Conservation (phyloP, 371 early-diverging fungal species). For the Mucor indicus region DNA sequence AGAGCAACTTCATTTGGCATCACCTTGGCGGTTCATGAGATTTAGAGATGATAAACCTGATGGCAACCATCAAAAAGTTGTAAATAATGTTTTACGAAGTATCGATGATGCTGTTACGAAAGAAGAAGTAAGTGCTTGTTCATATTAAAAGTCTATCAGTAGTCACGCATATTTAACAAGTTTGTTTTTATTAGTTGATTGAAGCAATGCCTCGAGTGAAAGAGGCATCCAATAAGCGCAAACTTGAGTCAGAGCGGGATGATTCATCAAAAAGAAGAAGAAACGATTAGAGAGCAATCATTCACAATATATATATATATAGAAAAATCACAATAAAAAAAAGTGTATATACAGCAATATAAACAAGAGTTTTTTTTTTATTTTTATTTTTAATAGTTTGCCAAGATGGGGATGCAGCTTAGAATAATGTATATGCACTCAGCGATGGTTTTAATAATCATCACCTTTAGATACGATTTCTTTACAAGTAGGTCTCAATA, state of each 20-base stretch:
- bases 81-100: constrained; percentile 69
- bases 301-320: constrained; percentile 1
- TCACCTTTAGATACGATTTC: constrained; percentile 64
- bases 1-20: constrained; percentile 31
- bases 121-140: constrained; percentile 51
- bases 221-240: constrained; percentile 17
- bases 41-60: constrained; percentile 84
- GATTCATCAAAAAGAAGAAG: constrained; percentile 12
- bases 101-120: constrained; percentile 74
- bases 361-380: neutral
- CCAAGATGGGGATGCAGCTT: too few relatives aligned
- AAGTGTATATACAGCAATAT: neutral
- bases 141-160: too few relatives aligned
- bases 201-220: constrained; percentile 20
- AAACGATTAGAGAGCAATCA: constrained; percentile 8
- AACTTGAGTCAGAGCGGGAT: constrained; percentile 1
- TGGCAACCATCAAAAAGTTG: constrained; percentile 75
- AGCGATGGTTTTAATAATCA: constrained; percentile 32
- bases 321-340: neutral
- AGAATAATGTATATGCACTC: constrained; percentile 1
- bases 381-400: neutral
- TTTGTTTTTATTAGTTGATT: constrained; percentile 10
- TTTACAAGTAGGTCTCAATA: constrained; percentile 88
- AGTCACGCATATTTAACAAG: neutral
- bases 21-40: constrained; percentile 82